phyloP scores from a whole-genome alignment of 78 protist species.

The Dictyostelium intermedium region DNA sequence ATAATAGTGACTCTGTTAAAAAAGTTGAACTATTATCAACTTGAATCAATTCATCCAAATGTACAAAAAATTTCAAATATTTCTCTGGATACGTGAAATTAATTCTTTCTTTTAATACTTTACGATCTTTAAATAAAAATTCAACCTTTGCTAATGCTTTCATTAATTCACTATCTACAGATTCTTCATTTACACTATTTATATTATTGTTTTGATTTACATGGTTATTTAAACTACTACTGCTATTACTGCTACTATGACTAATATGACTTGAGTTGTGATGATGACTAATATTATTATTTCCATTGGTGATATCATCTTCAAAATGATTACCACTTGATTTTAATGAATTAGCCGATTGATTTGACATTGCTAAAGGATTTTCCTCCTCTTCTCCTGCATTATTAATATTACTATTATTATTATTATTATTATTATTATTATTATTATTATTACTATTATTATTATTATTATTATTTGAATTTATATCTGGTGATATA shows the following conservation, averaged over 20 bases:
- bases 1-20: background rate
- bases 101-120: constrained; percentile 56
- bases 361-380: background rate
- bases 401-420: background rate
- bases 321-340: constrained; percentile 28
- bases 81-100: constrained; percentile 69
- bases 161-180: constrained; percentile 6
- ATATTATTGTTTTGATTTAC: background rate
- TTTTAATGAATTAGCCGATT: background rate
- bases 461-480: background rate
- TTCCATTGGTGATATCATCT: background rate
- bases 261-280: background rate
- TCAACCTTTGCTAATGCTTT: constrained; percentile 28
- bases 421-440: background rate
- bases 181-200: background rate
- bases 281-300: background rate
- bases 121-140: constrained; percentile 44
- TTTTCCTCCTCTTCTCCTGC: background rate
- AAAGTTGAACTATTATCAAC: constrained; percentile 15
- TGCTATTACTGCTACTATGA: background rate
- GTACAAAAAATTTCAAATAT: constrained; percentile 17
- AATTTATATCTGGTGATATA: background rate
- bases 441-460: background rate
- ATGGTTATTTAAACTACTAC: background rate
- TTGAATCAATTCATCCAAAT: constrained; percentile 23